Evolutionary conservation across 108 stramenopile species (phyloP), one percentile per base, ranked within the genome.

Genomic region (Craspedostauros australis): DNA sequence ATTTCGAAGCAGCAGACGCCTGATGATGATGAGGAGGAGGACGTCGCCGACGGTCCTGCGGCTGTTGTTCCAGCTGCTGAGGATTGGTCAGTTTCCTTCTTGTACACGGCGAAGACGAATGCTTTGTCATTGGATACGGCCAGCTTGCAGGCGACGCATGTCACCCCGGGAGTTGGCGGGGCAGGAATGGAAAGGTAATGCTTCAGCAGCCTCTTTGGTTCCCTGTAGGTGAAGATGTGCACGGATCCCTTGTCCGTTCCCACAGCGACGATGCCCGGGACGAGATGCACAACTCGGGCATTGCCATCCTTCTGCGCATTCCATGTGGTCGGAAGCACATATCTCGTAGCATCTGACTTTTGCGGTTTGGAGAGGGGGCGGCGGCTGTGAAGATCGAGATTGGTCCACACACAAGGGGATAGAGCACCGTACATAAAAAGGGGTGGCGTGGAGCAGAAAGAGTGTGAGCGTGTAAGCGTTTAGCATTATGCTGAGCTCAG

Each of bases 1-100:
- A 91, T 54, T 23, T 86, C 84, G 52, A 77, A 91, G 47, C 82
- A 86, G 62, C 88, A 82, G 2, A 91, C 64, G 4, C 82, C 84
- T 19, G 62, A 62, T 2, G 71, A 60, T 8, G 73, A 57, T 36
- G 78, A 33, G 44, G 66, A 42, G 1, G 66, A 58, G 4, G 51
- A 44, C 4, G 53, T 28, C 11, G 11, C n/a, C n/a, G n/a, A n/a
- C n/a, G n/a, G n/a, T n/a, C n/a, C n/a, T n/a, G n/a, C n/a, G n/a
- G n/a, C n/a, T n/a, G n/a, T n/a, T n/a, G n/a, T 33, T 21, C 37
- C 39, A 43, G 52, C 1, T 2, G 24, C 48, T 15, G 36, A 28
- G 12, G 50, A 31, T 20, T 52, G 49, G 8, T 39, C n/a, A n/a
- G n/a, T 38, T 25, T 23, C 26, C 19, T 39, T 31, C 24, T 45